These are phyloP conservation scores for Tulasnella sp. DNA, from an alignment of 768 basidiomycete genomes.

Conservation along the genomic window DNA sequence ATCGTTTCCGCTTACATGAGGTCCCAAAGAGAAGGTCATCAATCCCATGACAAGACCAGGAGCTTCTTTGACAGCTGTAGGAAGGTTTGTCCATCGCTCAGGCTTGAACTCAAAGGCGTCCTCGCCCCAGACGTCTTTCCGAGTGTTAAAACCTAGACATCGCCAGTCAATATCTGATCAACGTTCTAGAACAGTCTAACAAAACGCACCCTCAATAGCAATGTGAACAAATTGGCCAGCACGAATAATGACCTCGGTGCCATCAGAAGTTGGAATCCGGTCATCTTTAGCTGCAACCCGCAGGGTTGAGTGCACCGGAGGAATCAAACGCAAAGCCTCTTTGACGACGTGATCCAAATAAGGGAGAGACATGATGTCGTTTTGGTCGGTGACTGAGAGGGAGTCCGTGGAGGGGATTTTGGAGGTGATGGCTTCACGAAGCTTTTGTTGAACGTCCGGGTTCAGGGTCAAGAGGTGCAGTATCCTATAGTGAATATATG, in stretches of 20 bases:
- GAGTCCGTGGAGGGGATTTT: slow-evolving; percentile 39
- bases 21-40: slow-evolving; percentile 75
- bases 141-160: slow-evolving; percentile 60
- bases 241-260: slow-evolving; percentile 71
- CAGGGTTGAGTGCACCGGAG: slow-evolving; percentile 45
- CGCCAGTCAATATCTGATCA: not conserved
- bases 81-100: slow-evolving; percentile 74
- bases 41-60: slow-evolving; percentile 47
- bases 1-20: slow-evolving; percentile 54
- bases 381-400: not conserved
- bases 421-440: slow-evolving; percentile 57
- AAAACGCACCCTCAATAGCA: slow-evolving; percentile 51
- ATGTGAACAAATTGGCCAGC: slow-evolving; percentile 75
- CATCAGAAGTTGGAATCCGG: slow-evolving; percentile 46
- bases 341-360: slow-evolving; percentile 72
- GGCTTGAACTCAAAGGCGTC: slow-evolving; percentile 41
- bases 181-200: not conserved
- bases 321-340: slow-evolving; percentile 73
- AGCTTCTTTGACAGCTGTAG: slow-evolving; percentile 54
- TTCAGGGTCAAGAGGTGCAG: slow-evolving; percentile 66
- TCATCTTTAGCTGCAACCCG: slow-evolving; percentile 25
- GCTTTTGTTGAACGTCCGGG: slow-evolving; percentile 61
- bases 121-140: slow-evolving; percentile 44
- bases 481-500: slow-evolving; percentile 37
- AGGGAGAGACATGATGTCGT: slow-evolving; percentile 44